Conservation (phyloP, 148 eudicot genomes). For the Salicornia ramosissima region DNA sequence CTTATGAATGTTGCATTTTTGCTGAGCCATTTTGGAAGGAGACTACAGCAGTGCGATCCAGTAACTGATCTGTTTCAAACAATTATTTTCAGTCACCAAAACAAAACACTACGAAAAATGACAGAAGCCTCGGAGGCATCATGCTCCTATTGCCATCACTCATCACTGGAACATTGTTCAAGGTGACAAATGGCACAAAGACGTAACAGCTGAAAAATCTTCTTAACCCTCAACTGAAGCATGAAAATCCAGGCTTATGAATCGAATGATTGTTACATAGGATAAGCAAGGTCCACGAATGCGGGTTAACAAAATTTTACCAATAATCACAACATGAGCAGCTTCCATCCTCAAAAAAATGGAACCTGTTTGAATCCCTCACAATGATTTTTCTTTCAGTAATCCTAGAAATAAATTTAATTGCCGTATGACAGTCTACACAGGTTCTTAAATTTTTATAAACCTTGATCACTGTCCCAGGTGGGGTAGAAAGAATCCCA, state of each 20-base stretch:
- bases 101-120: not conserved
- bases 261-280: not conserved
- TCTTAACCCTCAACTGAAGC: not conserved
- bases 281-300: not conserved
- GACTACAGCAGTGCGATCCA: not conserved
- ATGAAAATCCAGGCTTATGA: not conserved
- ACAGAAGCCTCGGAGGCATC: not conserved
- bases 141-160: not conserved
- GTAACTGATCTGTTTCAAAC: not conserved
- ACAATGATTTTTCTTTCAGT: slow-evolving; percentile 32
- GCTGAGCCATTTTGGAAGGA: not conserved
- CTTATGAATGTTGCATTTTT: not conserved
- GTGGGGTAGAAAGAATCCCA: slow-evolving; percentile 46
- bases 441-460: slow-evolving; percentile 46
- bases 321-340: slow-evolving; percentile 58
- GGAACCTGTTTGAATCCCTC: slow-evolving; percentile 55
- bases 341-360: slow-evolving; percentile 45
- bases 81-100: not conserved
- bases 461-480: slow-evolving; percentile 42
- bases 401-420: slow-evolving; percentile 40
- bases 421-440: slow-evolving; percentile 47
- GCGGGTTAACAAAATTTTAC: slow-evolving; percentile 20
- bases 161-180: not conserved
- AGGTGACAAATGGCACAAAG: not conserved
- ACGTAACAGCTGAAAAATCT: not conserved